Evolutionary conservation across 805 yeast species (phyloP).

Genomic region (Zygoascus flipseniorum): DNA sequence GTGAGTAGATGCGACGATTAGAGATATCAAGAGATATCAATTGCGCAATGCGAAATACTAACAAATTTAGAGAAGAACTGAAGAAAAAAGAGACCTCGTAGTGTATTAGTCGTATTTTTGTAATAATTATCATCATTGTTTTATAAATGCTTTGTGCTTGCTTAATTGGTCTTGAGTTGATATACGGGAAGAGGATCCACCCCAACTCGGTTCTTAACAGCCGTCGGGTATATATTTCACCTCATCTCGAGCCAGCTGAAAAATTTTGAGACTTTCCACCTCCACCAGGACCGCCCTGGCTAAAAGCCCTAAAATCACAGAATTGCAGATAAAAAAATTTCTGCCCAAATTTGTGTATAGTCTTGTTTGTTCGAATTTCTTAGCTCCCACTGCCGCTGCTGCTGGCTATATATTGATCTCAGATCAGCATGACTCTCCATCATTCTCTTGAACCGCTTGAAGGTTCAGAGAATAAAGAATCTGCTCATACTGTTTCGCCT

Average conservation of each 20-base stretch:
- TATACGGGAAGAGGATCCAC: too few species aligned
- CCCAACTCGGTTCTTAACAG: too few species aligned
- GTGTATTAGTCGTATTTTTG: not conserved
- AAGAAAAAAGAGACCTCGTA: not conserved
- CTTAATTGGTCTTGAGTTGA: too few species aligned
- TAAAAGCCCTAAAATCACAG: too few species aligned
- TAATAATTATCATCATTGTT: not conserved
- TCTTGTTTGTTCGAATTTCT: not conserved
- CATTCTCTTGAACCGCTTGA: not conserved
- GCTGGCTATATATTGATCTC: not conserved
- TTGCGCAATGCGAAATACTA: not conserved
- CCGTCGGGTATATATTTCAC: too few species aligned
- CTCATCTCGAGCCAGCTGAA: too few species aligned
- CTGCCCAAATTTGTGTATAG: not conserved
- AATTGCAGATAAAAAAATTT: not conserved
- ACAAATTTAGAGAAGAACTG: not conserved
- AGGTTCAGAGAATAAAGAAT: not conserved
- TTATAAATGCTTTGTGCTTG: too few species aligned
- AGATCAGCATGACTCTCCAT: slow-evolving; percentile 1
- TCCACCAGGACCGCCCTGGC: too few species aligned
- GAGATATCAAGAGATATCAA: too few species aligned
- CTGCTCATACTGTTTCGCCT: slow-evolving; percentile 2
- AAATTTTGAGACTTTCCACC: too few species aligned
- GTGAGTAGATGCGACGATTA: slow-evolving; percentile 26
- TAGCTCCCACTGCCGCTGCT: not conserved